Evolutionary conservation across 2,329 filamentous ascomycete species (phyloP), one percentile per base, ranked within the genome.

Genomic region (Penicillium sp.): DNA sequence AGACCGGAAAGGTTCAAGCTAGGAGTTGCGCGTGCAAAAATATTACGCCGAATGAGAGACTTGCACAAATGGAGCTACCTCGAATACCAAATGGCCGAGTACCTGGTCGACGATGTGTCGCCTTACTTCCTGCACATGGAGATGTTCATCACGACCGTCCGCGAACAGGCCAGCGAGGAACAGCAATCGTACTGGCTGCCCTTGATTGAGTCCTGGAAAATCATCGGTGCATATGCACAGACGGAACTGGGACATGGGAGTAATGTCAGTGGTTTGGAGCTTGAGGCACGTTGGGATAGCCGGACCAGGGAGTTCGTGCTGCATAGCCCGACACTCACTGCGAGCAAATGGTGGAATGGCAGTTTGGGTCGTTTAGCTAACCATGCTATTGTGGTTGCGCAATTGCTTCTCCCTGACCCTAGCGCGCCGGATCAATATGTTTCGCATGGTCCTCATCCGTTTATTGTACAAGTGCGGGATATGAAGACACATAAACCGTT

Each of bases 331-430:
- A 78, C 77, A 26, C 65, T 82, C 20, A 82, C 80, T 1, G 77
- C 80, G 2, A 81, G 76, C 61, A 82, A 82, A 66, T 82, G 79
- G 79, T 82, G 80, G 80, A 82, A 82, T 65, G 80, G 80, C 1
- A 75, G 76, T 1, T 73, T 82, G 69, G 80, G 80, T 2, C 71
- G 79, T 24, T 81, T 78, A n/a, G 80, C 80, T n/a, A 82, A 80
- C 53, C 79, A 82, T 71, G 77, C 80, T 29, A 81, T 83, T 57
- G 79, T 82, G 1, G 78, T 82, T 18, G 80, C 80, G 38, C 81
- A 82, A 57, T 66, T 82, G 1, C 66, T 81, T 34, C 66, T 81
- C 13, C 79, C 79, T 29, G 67, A 72, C 60, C 57, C 61, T 43
- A 57, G 47, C 9, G 50, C 56, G 7, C 38, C 48, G 2, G 58